Evolutionary conservation across 2,329 filamentous ascomycete species (phyloP).

Genomic region (Alternaria sp.): DNA sequence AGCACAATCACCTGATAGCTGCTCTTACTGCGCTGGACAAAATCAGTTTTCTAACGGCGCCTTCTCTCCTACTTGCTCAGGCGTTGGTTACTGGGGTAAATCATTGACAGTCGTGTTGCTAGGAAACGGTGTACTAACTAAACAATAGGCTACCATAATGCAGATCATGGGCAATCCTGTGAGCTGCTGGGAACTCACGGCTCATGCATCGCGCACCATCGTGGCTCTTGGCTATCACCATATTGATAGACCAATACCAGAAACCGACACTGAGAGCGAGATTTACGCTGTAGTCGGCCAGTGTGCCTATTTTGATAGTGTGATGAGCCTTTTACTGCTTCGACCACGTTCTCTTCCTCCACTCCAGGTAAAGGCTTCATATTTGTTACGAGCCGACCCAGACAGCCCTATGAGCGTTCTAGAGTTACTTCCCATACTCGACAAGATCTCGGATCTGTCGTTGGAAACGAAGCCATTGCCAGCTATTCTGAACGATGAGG

Average conservation of each 20-base stretch:
- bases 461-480: slow-evolving; percentile 29
- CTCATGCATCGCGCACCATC: slow-evolving; percentile 44
- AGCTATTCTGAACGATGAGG: slow-evolving; percentile 29
- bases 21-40: slow-evolving; percentile 42
- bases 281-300: slow-evolving; percentile 42
- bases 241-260: slow-evolving; percentile 24
- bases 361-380: slow-evolving; percentile 35
- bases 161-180: slow-evolving; percentile 47
- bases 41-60: slow-evolving; percentile 40
- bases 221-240: slow-evolving; percentile 46
- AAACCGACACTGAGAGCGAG: slow-evolving; percentile 36
- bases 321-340: slow-evolving; percentile 43
- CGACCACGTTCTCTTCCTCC: slow-evolving; percentile 43
- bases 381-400: slow-evolving; percentile 35
- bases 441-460: slow-evolving; percentile 40
- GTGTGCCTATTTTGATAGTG: slow-evolving; percentile 45
- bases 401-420: slow-evolving; percentile 39
- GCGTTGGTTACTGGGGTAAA: slow-evolving; percentile 44
- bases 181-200: slow-evolving; percentile 44
- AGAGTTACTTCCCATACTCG: slow-evolving; percentile 42
- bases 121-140: not conserved
- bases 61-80: slow-evolving; percentile 42
- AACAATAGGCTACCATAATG: slow-evolving; percentile 41
- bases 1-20: slow-evolving; percentile 41
- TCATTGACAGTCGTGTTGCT: not conserved